Evolutionary conservation across 192 early-diverging fungal species (phyloP), one percentile per base, ranked within the genome.

Genomic region (Jimgerdemannia lactiflua): DNA sequence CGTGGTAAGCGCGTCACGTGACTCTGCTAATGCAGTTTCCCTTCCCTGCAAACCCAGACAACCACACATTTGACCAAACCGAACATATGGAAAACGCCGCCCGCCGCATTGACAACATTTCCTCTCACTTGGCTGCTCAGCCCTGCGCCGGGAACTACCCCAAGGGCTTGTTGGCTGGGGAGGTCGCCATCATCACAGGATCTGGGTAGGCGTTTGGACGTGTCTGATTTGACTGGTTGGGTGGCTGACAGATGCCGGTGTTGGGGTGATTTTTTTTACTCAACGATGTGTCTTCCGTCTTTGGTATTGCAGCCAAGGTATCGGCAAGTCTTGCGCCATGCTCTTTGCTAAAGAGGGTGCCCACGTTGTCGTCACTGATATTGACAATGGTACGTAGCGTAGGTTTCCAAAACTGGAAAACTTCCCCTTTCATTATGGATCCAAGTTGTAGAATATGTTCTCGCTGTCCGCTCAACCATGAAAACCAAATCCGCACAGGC

Each of bases 331-430:
- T 29, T 95, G 96, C 74, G 95, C 97, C 42, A 86, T 89, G 29
- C 84, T 95, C 74, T 96, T 97, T 87, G 95, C 89, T 65, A 93
- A 92, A 78, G 86, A 90, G 49, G 97, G 97, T 73, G 97, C 97
- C 64, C 82, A 84, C 64, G 95, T 98, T 42, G 97, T 98, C 41
- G 93, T 98, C 77, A 98, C 96, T 73, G 97, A 98, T 67, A 89
- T 97, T 74, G 96, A 96, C 78, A 86, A 80, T 77, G 29, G 29
- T 29, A 29, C 29, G 29, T 29, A 29, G 29, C 29, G 1, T 29
- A 79, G 79, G 80, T 84, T 80, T 73, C 70, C 40, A 43, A 4
- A 29, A 10, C 70, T 69, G 14, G 54, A 11, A 71, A 18, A 41
- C 29, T 29, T 29, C 29, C 29, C 1, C 29, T 29, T 29, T 29